These are phyloP conservation scores for Phytopythium boreale DNA, from an alignment of 352 stramenopile genomes.

Conservation along the genomic window DNA sequence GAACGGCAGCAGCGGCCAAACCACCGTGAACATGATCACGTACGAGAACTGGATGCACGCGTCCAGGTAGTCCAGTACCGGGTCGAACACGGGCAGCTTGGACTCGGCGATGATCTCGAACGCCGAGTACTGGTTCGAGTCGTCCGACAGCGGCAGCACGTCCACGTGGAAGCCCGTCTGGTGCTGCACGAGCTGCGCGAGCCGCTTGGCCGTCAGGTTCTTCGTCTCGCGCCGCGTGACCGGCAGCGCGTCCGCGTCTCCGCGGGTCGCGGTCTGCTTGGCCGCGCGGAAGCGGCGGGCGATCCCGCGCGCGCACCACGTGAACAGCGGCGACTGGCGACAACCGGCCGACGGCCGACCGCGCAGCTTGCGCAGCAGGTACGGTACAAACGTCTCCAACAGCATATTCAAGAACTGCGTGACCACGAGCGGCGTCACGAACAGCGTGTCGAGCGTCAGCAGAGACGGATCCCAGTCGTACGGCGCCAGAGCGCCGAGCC, in stretches of 20 bases:
- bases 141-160: constrained; percentile 69
- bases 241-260: constrained; percentile 9
- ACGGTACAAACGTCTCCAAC: constrained; percentile 84
- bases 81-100: constrained; percentile 80
- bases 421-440: constrained; percentile 85
- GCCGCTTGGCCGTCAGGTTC: constrained; percentile 60
- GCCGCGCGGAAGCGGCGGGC: constrained; percentile 33
- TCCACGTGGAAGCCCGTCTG: constrained; percentile 65
- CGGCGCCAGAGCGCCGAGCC: constrained; percentile 51
- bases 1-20: constrained; percentile 85
- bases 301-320: constrained; percentile 47
- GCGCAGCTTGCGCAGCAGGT: constrained; percentile 75
- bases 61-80: constrained; percentile 85
- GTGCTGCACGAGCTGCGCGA: constrained; percentile 65
- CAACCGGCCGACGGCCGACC: constrained; percentile 61
- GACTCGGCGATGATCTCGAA: constrained; percentile 85
- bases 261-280: constrained; percentile 18
- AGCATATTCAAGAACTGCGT: constrained; percentile 89
- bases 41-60: constrained; percentile 89
- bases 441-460: constrained; percentile 83
- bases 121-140: constrained; percentile 84
- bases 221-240: constrained; percentile 18
- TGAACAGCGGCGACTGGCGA: constrained; percentile 56
- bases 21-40: constrained; percentile 89
- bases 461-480: constrained; percentile 71